Base-by-base conservation (phyloP, 805 yeast species). In the Ogataea paraovalis region DNA sequence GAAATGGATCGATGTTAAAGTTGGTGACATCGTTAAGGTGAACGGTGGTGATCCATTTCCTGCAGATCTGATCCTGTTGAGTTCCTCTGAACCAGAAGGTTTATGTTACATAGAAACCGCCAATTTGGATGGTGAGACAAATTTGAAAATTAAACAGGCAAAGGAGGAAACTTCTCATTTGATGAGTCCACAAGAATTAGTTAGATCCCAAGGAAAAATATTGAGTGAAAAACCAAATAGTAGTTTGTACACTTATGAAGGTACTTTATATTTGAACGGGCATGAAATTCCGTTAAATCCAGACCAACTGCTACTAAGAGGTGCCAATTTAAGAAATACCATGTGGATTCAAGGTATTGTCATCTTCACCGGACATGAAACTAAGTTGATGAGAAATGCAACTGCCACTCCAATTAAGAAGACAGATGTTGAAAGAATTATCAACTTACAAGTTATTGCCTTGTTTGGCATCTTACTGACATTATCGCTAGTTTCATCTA, bases 61-160 rank as follows among this genome's bases (percentile, higher is more conserved):
- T 0, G 98, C 99, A 0, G 99, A 94, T 70, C 60, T 94, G 47
- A 74, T 92, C 16, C 67, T 95, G 16, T 64, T 94, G 30, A 82
- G 94, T 21, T 89, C 97, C 0, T 92, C 98, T 0, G 99, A 94
- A 66, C 99, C 99, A 0, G 98, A 92, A 67, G 99, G 99, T 2
- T 73, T 94, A 51, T 95, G 99, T 65, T 94, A 94, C 60, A 88
- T 95, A 47, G 99, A 94, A 67, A 94, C 99, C 1, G 96, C 99
- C 0, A 94, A 94, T 60, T 72, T 94, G 56, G 99, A 94, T 67
- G 99, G 99, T 48, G 99, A 94, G 66, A 95, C 99, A 0, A 94
- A 94, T 65, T 74, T 94, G 59, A 94, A 94, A 62, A 94, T 94
- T 62, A 95, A 95, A 61, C 98, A 94, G 65, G 81, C 97, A 1